A percentile compares a stretch with the other conserved stretches of the same genome.
These are phyloP conservation scores for Themeda triandra DNA, from an alignment of 176 grass and related monocot genomes.

Conservation along the genomic window DNA sequence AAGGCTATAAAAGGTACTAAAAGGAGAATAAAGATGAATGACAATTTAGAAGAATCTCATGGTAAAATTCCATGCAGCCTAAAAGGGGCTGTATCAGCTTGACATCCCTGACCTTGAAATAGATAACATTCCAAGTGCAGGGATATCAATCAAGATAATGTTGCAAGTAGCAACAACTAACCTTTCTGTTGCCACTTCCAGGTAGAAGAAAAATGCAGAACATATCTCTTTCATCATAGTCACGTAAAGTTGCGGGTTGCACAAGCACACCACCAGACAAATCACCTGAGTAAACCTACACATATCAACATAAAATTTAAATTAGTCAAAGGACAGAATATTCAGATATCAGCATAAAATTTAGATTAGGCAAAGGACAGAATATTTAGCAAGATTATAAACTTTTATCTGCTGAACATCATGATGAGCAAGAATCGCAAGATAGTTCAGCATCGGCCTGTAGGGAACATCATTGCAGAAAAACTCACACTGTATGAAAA, in stretches of 20 bases:
- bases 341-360: conserved; percentile 14
- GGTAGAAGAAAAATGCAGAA: conserved; percentile 91
- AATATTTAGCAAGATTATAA: conserved; percentile 13
- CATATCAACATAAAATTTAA: neutral
- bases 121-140: neutral
- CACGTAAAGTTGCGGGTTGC: conserved; percentile 62
- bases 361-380: neutral
- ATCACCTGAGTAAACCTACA: conserved; percentile 72
- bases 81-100: conserved; percentile 1
- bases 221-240: conserved; percentile 77
- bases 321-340: conserved; percentile 9
- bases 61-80: neutral
- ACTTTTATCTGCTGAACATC: neutral
- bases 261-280: conserved; percentile 73
- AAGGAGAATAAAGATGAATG: neutral
- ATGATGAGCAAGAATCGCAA: neutral
- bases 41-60: neutral
- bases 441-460: neutral
- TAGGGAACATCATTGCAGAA: conserved; percentile 4
- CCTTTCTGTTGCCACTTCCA: conserved; percentile 83
- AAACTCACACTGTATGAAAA: conserved; percentile 87
- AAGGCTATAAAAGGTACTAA: neutral
- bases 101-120: neutral
- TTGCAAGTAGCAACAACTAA: conserved; percentile 22
- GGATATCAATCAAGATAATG: conserved; percentile 4